Conservation (phyloP, 148 eudicot genomes). For the Talinum fruticosum region DNA sequence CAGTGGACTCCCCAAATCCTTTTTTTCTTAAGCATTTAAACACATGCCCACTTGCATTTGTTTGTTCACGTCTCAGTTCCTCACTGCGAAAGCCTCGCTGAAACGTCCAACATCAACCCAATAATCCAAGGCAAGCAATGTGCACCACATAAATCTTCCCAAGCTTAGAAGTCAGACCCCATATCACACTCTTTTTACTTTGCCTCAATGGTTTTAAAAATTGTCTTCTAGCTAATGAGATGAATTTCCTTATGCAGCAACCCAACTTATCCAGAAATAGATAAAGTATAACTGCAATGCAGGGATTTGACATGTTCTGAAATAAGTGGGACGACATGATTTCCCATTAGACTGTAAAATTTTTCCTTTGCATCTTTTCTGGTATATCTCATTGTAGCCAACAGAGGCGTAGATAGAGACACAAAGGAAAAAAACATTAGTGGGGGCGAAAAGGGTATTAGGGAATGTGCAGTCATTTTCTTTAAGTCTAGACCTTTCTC, state of each 20-base stretch:
- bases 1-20: not conserved
- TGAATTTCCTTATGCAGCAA: slow-evolving; percentile 8
- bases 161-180: slow-evolving; percentile 3
- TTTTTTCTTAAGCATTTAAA: slow-evolving; percentile 16
- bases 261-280: slow-evolving; percentile 18
- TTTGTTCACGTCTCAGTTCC: slow-evolving; percentile 16
- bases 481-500: slow-evolving; percentile 51
- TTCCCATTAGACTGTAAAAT: slow-evolving; percentile 8
- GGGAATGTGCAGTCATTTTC: slow-evolving; percentile 42
- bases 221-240: not conserved
- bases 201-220: not conserved
- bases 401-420: not conserved
- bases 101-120: slow-evolving; percentile 20
- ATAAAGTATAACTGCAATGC: slow-evolving; percentile 1
- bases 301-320: slow-evolving; percentile 9
- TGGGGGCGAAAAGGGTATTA: slow-evolving; percentile 16
- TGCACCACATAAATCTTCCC: slow-evolving; percentile 27
- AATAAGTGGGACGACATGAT: slow-evolving; percentile 18
- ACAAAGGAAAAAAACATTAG: slow-evolving; percentile 20
- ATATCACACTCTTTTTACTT: slow-evolving; percentile 4
- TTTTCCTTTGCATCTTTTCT: not conserved
- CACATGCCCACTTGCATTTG: slow-evolving; percentile 27
- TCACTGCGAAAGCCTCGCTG: slow-evolving; percentile 8
- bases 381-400: slow-evolving; percentile 3
- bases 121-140: slow-evolving; percentile 20